Percentiles rank a stretch among this genome's conserved stretches.
phyloP scores from a whole-genome alignment of 2,329 filamentous ascomycete species.

The Endothia cerciana region DNA sequence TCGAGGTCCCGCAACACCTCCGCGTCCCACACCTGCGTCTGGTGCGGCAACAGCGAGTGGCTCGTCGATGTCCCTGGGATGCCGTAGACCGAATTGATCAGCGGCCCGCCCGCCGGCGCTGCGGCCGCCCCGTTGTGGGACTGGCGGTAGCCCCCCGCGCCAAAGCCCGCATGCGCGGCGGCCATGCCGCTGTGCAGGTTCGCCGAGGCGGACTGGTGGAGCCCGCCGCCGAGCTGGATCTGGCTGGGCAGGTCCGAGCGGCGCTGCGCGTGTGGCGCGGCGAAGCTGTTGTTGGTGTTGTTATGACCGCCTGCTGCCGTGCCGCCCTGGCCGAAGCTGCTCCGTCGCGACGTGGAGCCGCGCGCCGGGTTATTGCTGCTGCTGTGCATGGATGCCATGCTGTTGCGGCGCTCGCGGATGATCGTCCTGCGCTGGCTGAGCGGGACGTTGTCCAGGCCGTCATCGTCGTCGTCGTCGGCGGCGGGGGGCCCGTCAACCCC shows the following conservation, averaged over 20 bases:
- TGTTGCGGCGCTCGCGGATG: slow-evolving; percentile 55
- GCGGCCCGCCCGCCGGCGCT: not conserved
- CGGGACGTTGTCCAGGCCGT: slow-evolving; percentile 69
- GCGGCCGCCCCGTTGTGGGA: slow-evolving; percentile 33
- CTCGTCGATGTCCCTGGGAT: slow-evolving; percentile 27
- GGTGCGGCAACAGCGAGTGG: slow-evolving; percentile 29
- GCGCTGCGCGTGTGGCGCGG: slow-evolving; percentile 60
- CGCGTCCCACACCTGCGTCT: slow-evolving; percentile 40
- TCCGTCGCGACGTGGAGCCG: not conserved
- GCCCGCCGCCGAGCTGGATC: slow-evolving; percentile 61
- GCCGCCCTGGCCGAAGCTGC: slow-evolving; percentile 1
- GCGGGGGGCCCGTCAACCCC: not conserved
- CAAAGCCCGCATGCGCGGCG: too few species aligned
- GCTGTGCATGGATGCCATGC: slow-evolving; percentile 37
- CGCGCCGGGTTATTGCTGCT: slow-evolving; percentile 9
- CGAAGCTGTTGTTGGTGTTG: slow-evolving; percentile 39
- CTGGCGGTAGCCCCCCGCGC: not conserved
- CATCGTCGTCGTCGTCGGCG: slow-evolving; percentile 41
- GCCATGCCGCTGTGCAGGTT: slow-evolving; percentile 53
- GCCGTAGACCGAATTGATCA: slow-evolving; percentile 28
- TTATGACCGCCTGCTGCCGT: slow-evolving; percentile 28
- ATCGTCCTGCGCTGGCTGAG: slow-evolving; percentile 69
- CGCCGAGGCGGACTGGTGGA: slow-evolving; percentile 65
- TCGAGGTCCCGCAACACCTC: slow-evolving; percentile 55
- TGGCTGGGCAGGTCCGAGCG: slow-evolving; percentile 46